These are phyloP conservation scores for Lasiodiplodia sp. DNA, from an alignment of 2,329 filamentous ascomycete genomes.

Conservation along the genomic window DNA sequence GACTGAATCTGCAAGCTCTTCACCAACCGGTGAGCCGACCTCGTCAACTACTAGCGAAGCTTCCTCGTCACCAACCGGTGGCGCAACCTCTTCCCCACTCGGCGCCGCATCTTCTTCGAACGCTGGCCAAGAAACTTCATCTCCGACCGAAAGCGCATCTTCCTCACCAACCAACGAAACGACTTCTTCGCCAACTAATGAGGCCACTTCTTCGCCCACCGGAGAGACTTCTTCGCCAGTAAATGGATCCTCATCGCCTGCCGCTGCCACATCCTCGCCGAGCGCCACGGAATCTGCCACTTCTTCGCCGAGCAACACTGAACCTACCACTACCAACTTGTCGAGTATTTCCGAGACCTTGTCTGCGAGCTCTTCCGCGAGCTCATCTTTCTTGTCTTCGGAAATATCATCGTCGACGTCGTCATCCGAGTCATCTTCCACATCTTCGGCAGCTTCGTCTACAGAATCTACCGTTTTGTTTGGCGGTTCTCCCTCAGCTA, in stretches of 20 bases:
- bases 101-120: not conserved
- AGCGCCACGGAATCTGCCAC: not conserved
- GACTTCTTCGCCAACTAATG: slow-evolving; percentile 3
- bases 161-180: not conserved
- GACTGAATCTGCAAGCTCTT: slow-evolving; percentile 10
- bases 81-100: not conserved
- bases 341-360: slow-evolving; percentile 2
- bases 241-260: not conserved
- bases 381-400: slow-evolving; percentile 10
- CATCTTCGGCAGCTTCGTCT: slow-evolving; percentile 30
- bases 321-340: not conserved
- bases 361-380: slow-evolving; percentile 14
- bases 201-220: slow-evolving; percentile 3
- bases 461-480: slow-evolving; percentile 32
- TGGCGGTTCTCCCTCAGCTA: slow-evolving; percentile 33
- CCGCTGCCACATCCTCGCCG: not conserved
- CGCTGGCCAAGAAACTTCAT: not conserved
- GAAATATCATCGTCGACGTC: slow-evolving; percentile 13
- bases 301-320: not conserved
- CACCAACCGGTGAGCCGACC: not conserved
- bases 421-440: slow-evolving; percentile 27
- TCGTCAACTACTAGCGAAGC: not conserved
- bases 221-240: not conserved
- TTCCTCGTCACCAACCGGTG: slow-evolving; percentile 2
- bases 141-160: not conserved